Evolutionary conservation across 805 yeast species (phyloP), one percentile per base, ranked within the genome.

Genomic region (Starmerella ratchasimensis): DNA sequence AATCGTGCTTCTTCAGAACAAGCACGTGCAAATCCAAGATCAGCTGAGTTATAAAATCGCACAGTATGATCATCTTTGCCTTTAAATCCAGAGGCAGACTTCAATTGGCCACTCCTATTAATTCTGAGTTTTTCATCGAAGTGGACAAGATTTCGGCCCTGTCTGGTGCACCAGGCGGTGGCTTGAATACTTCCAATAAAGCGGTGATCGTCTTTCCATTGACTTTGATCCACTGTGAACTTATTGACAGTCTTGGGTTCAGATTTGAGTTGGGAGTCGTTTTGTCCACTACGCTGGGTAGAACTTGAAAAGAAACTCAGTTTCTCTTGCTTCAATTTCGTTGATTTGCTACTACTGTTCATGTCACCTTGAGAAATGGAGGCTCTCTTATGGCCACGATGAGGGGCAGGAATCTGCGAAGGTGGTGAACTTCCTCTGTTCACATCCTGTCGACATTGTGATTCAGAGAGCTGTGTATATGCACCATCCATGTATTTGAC

Each of bases 21-120:
- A 1, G 81, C 53, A 46, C 94, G 68, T 0, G 90, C 96, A 22
- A 86, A 62, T 52, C 81, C 94, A 42, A 79, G 37, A 11, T 56
- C 59, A 6, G 38, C 36, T 10, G 38, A 46, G 11, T 56, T 55
- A n/a, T 42, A 38, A n/a, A 62, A 48, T 3, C 61, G 49, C 11
- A 61, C 60, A 20, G 57, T 44, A 24, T 26, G 41, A 28, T 54
- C 54, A 10, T 50, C 53, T 23, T 46, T 47, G 5, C 30, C 17
- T 1, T 24, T 23, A 13, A 5, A 5, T 3, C 26, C 14, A 9
- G 4, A 3, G 16, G 27, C 15, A 16, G 28, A 1, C 8, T 29
- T 16, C 2, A 34, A 16, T 7, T 34, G 13, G 3, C 39, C 27
- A n/a, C 31, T 19, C 13, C 63, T 53, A 29, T 46, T 43, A 4